Percentiles rank a stretch among this genome's conserved stretches.
Conservation (phyloP, 352 stramenopile genomes). For the Pythium monospermum region DNA sequence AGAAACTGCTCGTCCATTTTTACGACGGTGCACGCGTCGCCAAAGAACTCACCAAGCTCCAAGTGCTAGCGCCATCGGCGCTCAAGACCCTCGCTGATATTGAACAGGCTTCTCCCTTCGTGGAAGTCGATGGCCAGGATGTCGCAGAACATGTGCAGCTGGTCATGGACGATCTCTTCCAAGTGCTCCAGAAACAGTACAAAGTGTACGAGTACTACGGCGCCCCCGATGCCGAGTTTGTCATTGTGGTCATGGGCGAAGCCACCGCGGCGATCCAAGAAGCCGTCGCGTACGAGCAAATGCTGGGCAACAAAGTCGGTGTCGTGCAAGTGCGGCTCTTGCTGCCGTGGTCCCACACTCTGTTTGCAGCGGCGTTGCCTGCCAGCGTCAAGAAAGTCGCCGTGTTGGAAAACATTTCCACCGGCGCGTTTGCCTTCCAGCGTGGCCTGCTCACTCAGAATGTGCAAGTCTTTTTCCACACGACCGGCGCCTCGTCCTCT, state of each 20-base stretch:
- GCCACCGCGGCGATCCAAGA: constrained; percentile 49
- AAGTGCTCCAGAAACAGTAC: constrained; percentile 73
- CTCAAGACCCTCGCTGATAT: constrained; percentile 40
- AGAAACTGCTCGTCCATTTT: constrained; percentile 73
- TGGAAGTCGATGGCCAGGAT: constrained; percentile 16
- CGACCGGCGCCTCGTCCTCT: constrained; percentile 31
- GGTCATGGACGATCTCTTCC: constrained; percentile 73
- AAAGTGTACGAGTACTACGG: constrained; percentile 80
- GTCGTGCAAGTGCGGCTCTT: constrained; percentile 71
- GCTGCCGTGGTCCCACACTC: constrained; percentile 63
- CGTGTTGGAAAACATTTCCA: constrained; percentile 70
- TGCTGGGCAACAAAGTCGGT: constrained; percentile 67
- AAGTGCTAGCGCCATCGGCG: constrained; percentile 41
- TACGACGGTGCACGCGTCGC: constrained; percentile 72
- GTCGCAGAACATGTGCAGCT: constrained; percentile 63
- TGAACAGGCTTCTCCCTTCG: constrained; percentile 17
- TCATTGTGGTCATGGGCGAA: constrained; percentile 69
- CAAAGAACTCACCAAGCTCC: constrained; percentile 54
- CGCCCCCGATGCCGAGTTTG: constrained; percentile 51
- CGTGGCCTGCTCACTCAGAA: constrained; percentile 61
- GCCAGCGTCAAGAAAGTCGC: constrained; percentile 49
- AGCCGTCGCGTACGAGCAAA: constrained; percentile 68
- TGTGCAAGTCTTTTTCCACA: constrained; percentile 73
- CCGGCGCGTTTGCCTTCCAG: constrained; percentile 57
- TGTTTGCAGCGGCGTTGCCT: constrained; percentile 65